Evolutionary conservation across 441 rosid genomes (phyloP), one percentile per base, ranked within the genome.

Genomic region (Erodium moschatum): DNA sequence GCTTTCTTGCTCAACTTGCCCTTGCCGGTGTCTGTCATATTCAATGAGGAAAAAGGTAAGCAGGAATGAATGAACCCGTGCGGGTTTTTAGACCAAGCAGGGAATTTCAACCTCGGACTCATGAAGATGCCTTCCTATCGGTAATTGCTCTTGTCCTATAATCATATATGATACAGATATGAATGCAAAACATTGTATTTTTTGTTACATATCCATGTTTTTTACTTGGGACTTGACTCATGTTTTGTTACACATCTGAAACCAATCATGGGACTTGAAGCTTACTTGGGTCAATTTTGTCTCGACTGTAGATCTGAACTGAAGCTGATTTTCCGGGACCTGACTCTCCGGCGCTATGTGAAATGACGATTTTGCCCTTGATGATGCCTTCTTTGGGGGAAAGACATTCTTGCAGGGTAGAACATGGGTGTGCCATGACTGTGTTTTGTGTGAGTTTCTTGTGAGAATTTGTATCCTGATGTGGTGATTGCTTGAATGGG

Each of bases 1-100:
- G 81, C 86, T 64, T 72, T 82, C 12, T 70, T 60, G 67, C 89
- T 88, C 77, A 88, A 42, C 73, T 70, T 80, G 69, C 89, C 91
- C 75, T 69, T 82, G n/a, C 85, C 73, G 11, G 86, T 82, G 13
- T 74, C 95, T 88, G 67, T 48, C 27, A 5, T 18, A 62, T 48
- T 12, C 69, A 74, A 48, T 19, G 31, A 58, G 33, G 65, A 63
- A 62, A 65, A 77, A 31, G 40, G 66, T 73, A 33, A 78, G 67
- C 61, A 62, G 65, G 24, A 70, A 8, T 16, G 12, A 44, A 44
- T 0, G 50, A 44, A 44, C 12, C n/a, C n/a, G n/a, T n/a, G n/a
- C n/a, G n/a, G n/a, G n/a, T n/a, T n/a, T n/a, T n/a, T n/a, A 24
- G 27, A 24, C 27, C 27, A 24, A 24, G 27, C 27, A 24, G 27